Evolutionary conservation across 371 early-diverging fungal genomes (phyloP).

Genomic region (Saksenaea vasiformis): DNA sequence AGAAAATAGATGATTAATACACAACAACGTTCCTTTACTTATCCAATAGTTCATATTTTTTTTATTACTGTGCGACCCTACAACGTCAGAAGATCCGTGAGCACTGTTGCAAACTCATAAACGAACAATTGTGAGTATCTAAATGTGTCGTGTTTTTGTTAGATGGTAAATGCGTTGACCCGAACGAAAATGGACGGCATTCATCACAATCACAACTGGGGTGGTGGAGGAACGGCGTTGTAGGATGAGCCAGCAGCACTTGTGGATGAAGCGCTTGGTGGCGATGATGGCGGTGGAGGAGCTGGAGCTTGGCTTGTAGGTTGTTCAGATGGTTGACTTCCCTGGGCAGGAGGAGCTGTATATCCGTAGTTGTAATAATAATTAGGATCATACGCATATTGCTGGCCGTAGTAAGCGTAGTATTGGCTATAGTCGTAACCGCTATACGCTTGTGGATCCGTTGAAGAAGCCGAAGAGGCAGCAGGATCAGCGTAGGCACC

Average conservation of each 20-base stretch:
- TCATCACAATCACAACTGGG: constrained; percentile 11
- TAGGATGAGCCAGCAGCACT: constrained; percentile 11
- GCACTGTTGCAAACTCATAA: background rate
- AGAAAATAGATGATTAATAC: background rate
- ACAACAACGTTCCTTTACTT: background rate
- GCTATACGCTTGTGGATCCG: constrained; percentile 10
- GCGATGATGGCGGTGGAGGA: background rate
- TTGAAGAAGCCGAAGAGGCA: background rate
- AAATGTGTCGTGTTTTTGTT: background rate
- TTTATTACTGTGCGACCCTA: constrained; percentile 2
- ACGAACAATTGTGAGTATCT: background rate
- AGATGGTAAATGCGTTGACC: background rate
- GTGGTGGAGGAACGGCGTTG: constrained; percentile 23
- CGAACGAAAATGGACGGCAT: background rate
- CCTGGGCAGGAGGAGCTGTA: constrained; percentile 10
- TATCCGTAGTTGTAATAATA: constrained; percentile 44
- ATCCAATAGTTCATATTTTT: constrained; percentile 1
- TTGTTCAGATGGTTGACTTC: background rate
- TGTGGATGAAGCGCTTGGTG: constrained; percentile 20
- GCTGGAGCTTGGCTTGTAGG: constrained; percentile 13
- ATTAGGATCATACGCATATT: constrained; percentile 30
- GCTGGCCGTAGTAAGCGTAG: constrained; percentile 34
- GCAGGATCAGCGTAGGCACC: constrained; percentile 10
- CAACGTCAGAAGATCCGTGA: background rate
- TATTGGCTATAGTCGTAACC: constrained; percentile 36